A percentile compares a stretch with the other conserved stretches of the same genome.
These are phyloP conservation scores for Plasmodium billcollinsi DNA, from an alignment of 169 alveolate species.

Conservation along the genomic window DNA sequence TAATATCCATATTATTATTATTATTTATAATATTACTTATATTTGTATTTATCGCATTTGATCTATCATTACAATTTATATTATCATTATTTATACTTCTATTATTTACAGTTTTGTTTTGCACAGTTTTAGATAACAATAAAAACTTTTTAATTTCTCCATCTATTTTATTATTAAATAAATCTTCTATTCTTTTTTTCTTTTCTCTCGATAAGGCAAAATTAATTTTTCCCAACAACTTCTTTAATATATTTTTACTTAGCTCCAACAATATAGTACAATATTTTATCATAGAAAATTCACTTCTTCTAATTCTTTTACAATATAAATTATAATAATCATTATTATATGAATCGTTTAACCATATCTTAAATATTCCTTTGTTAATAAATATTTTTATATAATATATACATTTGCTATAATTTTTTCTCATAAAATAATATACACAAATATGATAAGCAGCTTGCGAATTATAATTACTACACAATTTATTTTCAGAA, in stretches of 20 bases:
- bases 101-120: neutral
- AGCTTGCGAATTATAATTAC: slow-evolving; percentile 66
- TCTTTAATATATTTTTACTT: slow-evolving; percentile 50
- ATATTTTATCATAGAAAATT: slow-evolving; percentile 52
- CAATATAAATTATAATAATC: slow-evolving; percentile 66
- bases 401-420: slow-evolving; percentile 33
- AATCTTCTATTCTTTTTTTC: slow-evolving; percentile 5
- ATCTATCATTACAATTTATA: neutral
- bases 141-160: slow-evolving; percentile 10
- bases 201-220: slow-evolving; percentile 10
- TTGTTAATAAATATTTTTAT: slow-evolving; percentile 37
- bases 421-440: slow-evolving; percentile 59
- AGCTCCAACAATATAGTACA: slow-evolving; percentile 46
- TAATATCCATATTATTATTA: neutral
- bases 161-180: neutral
- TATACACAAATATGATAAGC: slow-evolving; percentile 66
- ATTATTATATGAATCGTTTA: slow-evolving; percentile 30
- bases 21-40: neutral
- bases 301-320: slow-evolving; percentile 56
- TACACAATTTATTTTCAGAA: slow-evolving; percentile 62
- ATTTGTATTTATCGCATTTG: neutral
- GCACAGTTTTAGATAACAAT: slow-evolving; percentile 21
- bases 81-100: neutral
- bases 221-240: slow-evolving; percentile 18
- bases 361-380: slow-evolving; percentile 62